Evolutionary conservation across 1,284 basidiomycete genomes (phyloP).

Genomic region (Gymnopus androsaceus): DNA sequence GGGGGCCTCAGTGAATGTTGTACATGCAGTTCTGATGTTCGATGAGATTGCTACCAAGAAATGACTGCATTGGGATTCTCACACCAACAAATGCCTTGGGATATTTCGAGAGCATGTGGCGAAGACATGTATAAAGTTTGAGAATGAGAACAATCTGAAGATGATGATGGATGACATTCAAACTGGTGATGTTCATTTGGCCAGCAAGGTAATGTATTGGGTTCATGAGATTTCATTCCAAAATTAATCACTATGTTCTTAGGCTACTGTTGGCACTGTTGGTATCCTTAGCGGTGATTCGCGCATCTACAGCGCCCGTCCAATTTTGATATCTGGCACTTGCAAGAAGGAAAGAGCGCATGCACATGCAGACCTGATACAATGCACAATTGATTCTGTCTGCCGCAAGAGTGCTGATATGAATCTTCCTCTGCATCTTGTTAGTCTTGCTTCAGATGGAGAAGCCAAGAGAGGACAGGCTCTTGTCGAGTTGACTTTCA

Average conservation of each 20-base stretch:
- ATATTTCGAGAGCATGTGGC: constrained; percentile 26
- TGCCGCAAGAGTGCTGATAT: not conserved
- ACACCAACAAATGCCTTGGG: constrained; percentile 26
- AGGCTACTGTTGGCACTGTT: constrained; percentile 29
- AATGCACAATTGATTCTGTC: not conserved
- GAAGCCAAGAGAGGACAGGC: not conserved
- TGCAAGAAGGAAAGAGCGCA: not conserved
- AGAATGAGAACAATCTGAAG: constrained; percentile 5
- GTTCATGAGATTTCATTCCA: not conserved
- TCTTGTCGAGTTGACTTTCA: not conserved
- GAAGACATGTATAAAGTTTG: constrained; percentile 20
- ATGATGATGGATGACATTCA: constrained; percentile 6
- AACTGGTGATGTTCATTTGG: constrained; percentile 19
- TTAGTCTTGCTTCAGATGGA: constrained; percentile 3
- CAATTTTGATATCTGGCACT: constrained; percentile 2
- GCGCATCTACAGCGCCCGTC: constrained; percentile 6
- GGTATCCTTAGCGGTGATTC: constrained; percentile 11
- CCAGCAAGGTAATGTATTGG: constrained; percentile 25
- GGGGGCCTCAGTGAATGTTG: not conserved
- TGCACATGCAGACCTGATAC: not conserved
- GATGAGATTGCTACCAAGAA: constrained; percentile 29
- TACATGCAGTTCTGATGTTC: constrained; percentile 24
- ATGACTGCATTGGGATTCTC: constrained; percentile 23
- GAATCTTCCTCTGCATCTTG: not conserved
- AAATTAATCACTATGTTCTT: not conserved